A percentile compares a stretch with the other conserved stretches of the same genome.
These are phyloP conservation scores for Fraxinus angustifolia DNA, from an alignment of 305 asterid species.

Conservation along the genomic window DNA sequence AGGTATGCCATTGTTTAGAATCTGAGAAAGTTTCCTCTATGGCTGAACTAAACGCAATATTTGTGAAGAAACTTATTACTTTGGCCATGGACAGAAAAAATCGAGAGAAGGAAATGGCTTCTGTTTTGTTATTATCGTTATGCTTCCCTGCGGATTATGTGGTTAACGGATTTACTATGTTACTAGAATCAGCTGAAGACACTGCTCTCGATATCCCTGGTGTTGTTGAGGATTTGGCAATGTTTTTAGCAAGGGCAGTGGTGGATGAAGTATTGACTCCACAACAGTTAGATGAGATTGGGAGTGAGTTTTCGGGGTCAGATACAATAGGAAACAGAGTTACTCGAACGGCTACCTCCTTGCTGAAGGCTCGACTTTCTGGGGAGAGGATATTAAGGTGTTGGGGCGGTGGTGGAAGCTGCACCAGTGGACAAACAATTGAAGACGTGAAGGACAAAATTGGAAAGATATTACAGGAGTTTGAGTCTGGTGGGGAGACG, in stretches of 20 bases:
- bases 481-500: constrained; percentile 71
- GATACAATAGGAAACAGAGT: constrained; percentile 63
- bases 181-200: constrained; percentile 86
- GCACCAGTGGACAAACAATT: constrained; percentile 59
- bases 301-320: constrained; percentile 42
- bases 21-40: constrained; percentile 42
- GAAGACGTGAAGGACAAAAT: constrained; percentile 87
- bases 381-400: constrained; percentile 88
- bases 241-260: constrained; percentile 78
- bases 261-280: constrained; percentile 90
- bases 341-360: constrained; percentile 58
- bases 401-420: constrained; percentile 88
- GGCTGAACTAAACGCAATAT: constrained; percentile 60
- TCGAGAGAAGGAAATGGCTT: constrained; percentile 95
- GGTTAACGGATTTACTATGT: constrained; percentile 64
- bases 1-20: constrained; percentile 68
- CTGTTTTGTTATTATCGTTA: constrained; percentile 66
- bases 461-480: constrained; percentile 66
- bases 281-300: constrained; percentile 76
- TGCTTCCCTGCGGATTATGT: constrained; percentile 83
- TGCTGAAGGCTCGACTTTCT: constrained; percentile 70
- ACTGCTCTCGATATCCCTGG: constrained; percentile 77
- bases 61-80: constrained; percentile 73
- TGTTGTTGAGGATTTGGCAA: constrained; percentile 76
- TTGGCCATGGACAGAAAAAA: constrained; percentile 90